Base-by-base conservation (phyloP, 192 early-diverging fungal genomes). In the Kickxella alabastrina region DNA sequence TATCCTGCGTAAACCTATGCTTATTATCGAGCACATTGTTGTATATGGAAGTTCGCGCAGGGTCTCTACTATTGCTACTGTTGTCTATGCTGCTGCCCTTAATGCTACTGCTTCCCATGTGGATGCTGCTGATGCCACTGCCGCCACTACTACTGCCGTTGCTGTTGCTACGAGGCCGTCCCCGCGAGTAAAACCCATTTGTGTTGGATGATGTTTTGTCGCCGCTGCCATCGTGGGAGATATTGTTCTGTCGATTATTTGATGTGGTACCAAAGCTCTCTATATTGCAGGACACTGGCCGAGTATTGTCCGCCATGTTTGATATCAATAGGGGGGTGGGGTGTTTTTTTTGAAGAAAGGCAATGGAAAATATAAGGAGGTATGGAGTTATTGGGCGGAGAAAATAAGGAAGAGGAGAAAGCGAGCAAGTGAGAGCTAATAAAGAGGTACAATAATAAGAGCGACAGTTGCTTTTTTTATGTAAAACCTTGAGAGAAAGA, bases 1-100 rank as follows among this genome's bases (percentile, higher is more conserved):
- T 71, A 51, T 58, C 56, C 57, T 71, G 68, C 19, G 46, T 13
- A 37, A 71, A 71, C 26, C 68, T 8, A 1, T 10, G 14, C 38
- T 34, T 47, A 3, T 47, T 47, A 28, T 28, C 45, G 6, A 47
- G 45, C 26, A 47, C 28, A 47, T 47, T 28, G 26, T 29, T 32
- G n/a, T 25, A 44, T 26, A 44, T 13, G 43, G 43, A 5, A 44
- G 43, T 22, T 26, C 23, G 24, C 24, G n/a, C n/a, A n/a, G n/a
- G n/a, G n/a, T n/a, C n/a, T n/a, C n/a, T n/a, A n/a, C n/a, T n/a
- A n/a, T n/a, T n/a, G n/a, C n/a, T n/a, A n/a, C n/a, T n/a, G n/a
- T n/a, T n/a, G n/a, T n/a, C n/a, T n/a, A n/a, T 26, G 43, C 7
- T 14, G 9, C 25, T 13, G 3, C 24, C 24, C 5, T 25, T 14